A percentile compares a stretch with the other conserved stretches of the same genome.
These are phyloP conservation scores for Asclepias syriaca DNA, from an alignment of 257 asterid genomes.

Conservation along the genomic window DNA sequence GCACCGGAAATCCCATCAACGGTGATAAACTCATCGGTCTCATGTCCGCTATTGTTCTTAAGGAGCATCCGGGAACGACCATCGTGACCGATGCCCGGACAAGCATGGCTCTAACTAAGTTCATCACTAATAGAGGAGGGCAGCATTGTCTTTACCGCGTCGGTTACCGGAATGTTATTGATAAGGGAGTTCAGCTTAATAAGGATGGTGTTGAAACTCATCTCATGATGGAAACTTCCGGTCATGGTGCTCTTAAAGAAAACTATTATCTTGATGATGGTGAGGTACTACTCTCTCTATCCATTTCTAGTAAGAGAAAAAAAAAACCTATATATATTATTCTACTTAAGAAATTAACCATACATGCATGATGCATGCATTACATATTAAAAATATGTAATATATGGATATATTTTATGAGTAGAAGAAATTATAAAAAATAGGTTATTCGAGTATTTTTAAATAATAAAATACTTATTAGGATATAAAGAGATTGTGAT, in stretches of 20 bases:
- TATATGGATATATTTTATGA: no score
- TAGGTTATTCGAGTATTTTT: no score
- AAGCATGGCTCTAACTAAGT: constrained; percentile 56
- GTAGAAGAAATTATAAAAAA: no score
- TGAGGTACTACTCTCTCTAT: constrained; percentile 11
- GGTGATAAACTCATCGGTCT: constrained; percentile 81
- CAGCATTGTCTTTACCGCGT: constrained; percentile 78
- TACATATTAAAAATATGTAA: no score
- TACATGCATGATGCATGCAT: no score
- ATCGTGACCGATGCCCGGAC: constrained; percentile 91
- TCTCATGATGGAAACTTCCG: constrained; percentile 91
- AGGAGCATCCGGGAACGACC: constrained; percentile 69
- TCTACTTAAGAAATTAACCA: no score
- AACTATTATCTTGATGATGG: constrained; percentile 90
- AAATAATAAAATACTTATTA: no score
- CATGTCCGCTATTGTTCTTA: constrained; percentile 69
- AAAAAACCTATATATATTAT: no score
- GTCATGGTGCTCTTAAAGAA: constrained; percentile 91
- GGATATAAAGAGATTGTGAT: no score
- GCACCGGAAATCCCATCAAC: constrained; percentile 67
- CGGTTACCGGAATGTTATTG: constrained; percentile 89
- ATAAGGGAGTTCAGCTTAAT: constrained; percentile 69
- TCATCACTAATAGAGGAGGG: constrained; percentile 57
- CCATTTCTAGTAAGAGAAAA: no score
- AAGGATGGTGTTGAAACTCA: constrained; percentile 66